A percentile compares a stretch with the other conserved stretches of the same genome.
Evolutionary conservation across 176 grass and related monocot genomes (phyloP).

Genomic region (Oryza australiensis): DNA sequence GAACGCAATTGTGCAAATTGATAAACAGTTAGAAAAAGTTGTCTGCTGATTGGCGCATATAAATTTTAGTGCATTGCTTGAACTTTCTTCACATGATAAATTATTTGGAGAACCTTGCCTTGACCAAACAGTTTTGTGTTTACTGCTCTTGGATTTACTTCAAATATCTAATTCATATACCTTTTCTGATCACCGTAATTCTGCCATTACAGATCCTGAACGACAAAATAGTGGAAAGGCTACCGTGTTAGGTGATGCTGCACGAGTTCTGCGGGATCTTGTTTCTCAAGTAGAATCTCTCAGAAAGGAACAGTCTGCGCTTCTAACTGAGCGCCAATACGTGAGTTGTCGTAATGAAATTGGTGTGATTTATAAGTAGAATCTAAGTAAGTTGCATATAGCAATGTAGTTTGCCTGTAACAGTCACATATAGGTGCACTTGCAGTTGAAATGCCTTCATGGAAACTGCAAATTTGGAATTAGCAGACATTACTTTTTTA

Average conservation of each 20-base stretch:
- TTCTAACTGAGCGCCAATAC: constrained; percentile 60
- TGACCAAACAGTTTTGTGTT: background rate
- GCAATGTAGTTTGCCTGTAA: background rate
- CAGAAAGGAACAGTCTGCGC: constrained; percentile 61
- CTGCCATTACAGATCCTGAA: constrained; percentile 62
- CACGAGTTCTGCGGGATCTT: constrained; percentile 61
- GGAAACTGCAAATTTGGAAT: constrained; percentile 6
- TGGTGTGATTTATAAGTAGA: background rate
- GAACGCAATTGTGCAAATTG: background rate
- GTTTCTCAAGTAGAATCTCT: constrained; percentile 64
- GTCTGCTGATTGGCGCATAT: constrained; percentile 11
- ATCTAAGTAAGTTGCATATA: background rate
- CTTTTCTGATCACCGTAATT: constrained; percentile 33
- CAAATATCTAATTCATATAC: constrained; percentile 1
- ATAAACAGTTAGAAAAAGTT: background rate
- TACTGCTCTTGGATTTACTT: constrained; percentile 8
- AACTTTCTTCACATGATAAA: background rate
- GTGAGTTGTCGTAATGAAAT: constrained; percentile 51
- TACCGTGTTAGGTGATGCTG: constrained; percentile 61
- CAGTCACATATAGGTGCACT: background rate
- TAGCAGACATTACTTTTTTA: background rate
- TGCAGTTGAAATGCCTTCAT: constrained; percentile 14
- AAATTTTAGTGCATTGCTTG: background rate
- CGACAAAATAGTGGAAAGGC: constrained; percentile 72
- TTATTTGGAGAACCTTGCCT: constrained; percentile 6